These are phyloP conservation scores for Phyllosticta citrichinensis DNA, from an alignment of 2,329 filamentous ascomycete genomes.

Conservation along the genomic window DNA sequence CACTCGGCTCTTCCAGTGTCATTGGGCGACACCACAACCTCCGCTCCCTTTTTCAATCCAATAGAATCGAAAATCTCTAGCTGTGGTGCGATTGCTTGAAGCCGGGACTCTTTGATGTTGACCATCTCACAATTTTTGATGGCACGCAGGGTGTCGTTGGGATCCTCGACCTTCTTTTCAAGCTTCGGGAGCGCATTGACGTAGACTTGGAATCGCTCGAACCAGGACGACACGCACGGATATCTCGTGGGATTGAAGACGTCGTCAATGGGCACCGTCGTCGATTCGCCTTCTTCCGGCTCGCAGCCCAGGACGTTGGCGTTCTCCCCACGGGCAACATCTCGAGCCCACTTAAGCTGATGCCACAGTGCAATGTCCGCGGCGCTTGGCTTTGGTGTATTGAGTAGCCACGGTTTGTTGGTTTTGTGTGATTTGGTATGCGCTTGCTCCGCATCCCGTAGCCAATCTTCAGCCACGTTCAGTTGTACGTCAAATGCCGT, in stretches of 20 bases:
- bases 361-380: constrained; percentile 31
- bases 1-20: constrained; percentile 29
- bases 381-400: constrained; percentile 23
- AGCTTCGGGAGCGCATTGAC: constrained; percentile 20
- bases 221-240: constrained; percentile 28
- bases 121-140: background rate
- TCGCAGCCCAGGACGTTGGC: constrained; percentile 27
- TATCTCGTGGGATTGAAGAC: constrained; percentile 31
- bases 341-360: constrained; percentile 29
- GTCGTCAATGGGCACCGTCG: constrained; percentile 13
- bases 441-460: constrained; percentile 13
- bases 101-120: constrained; percentile 16
- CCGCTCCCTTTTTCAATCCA: constrained; percentile 21
- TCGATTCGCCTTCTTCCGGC: constrained; percentile 14
- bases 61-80: constrained; percentile 18
- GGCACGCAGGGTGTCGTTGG: background rate
- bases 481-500: constrained; percentile 29
- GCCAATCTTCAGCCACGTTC: constrained; percentile 27
- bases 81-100: constrained; percentile 21
- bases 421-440: background rate
- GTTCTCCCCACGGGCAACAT: constrained; percentile 27
- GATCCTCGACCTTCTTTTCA: constrained; percentile 16
- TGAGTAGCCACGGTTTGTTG: constrained; percentile 23
- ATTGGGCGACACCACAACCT: constrained; percentile 29
- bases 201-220: constrained; percentile 23